Conservation (phyloP, 78 protist genomes). For the Guillardia theta region DNA sequence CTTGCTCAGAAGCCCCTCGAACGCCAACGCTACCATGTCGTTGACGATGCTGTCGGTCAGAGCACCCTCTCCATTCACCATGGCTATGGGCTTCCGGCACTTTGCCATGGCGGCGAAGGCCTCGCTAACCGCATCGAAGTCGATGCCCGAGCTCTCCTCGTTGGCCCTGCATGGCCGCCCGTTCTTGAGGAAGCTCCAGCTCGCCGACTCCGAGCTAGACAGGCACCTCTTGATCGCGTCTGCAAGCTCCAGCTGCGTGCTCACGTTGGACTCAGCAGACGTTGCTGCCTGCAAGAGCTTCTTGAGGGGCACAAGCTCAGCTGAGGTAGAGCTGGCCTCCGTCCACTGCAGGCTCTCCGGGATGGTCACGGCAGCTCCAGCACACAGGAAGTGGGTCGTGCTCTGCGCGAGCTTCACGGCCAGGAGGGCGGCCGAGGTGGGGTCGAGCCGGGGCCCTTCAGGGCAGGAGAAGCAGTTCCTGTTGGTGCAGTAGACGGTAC, state of each 20-base stretch:
- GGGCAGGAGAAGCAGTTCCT: neutral
- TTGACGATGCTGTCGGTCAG: neutral
- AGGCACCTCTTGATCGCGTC: neutral
- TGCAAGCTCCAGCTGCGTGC: neutral
- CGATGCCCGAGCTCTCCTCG: neutral
- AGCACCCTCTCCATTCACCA: neutral
- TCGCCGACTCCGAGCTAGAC: neutral
- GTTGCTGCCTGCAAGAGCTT: neutral
- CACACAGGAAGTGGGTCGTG: neutral
- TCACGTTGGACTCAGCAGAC: neutral
- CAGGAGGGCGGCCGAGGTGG: neutral
- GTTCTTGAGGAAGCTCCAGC: neutral
- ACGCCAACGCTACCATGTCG: neutral
- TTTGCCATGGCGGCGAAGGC: too few relatives aligned
- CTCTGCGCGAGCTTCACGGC: constrained; percentile 14
- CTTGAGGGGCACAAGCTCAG: neutral
- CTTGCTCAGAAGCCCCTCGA: neutral
- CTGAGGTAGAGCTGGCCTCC: neutral
- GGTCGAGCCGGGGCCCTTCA: constrained; percentile 29
- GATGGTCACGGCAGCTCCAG: neutral
- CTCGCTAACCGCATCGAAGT: neutral
- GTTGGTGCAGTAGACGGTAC: constrained; percentile 10
- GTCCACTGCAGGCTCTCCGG: neutral
- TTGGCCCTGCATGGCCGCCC: neutral
- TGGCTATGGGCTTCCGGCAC: too few relatives aligned